Evolutionary conservation across 352 stramenopile genomes (phyloP), one percentile per base, ranked within the genome.

Genomic region (Elongisporangium prolatum): DNA sequence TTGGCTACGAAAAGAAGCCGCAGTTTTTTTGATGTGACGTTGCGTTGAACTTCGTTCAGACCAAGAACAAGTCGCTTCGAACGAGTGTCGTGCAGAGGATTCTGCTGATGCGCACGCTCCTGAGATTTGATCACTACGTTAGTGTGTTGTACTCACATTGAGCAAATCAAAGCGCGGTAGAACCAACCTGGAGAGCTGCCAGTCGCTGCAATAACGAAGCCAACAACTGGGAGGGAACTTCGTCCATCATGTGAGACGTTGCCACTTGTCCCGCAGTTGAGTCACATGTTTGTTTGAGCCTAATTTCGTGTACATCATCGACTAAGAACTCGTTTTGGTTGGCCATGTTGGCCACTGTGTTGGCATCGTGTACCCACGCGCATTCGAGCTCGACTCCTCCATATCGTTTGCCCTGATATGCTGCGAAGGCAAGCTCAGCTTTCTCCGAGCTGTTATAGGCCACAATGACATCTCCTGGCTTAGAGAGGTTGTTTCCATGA

Each of bases 21-120:
- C 49, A 91, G 62, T 71, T 97, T 98, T 48, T 88, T 73, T 9
- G 77, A 72, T 28, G 80, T 68, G 11, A 98, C 74, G 5, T 90
- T 92, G 21, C 93, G 74, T 21, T 87, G 72, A 47, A 98, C 91
- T 70, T 99, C 94, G 38, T 95, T 73, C 14, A 98, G 68, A 0
- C 96, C 96, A 52, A 98, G 89, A 0, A 98, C 92, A 2, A 98
- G 57, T 13, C 88, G 81, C 2, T 84, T 66, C 17, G 77, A 83
- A 17, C 74, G 71, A n/a, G 81, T 86, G 50, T 87, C 76, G 25
- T 91, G 84, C 5, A 70, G 47, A 0, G 84, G 77, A 21, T 89
- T 86, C 48, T 85, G 78, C 17, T 75, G 38, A 48, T 92, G 75
- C 0, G 77, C 71, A 9, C 87, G 78, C 48, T 96, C 85, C 84